A percentile compares a stretch with the other conserved stretches of the same genome.
Evolutionary conservation across 1,284 basidiomycete species (phyloP).

Genomic region (Microbotryomycetes sp.): DNA sequence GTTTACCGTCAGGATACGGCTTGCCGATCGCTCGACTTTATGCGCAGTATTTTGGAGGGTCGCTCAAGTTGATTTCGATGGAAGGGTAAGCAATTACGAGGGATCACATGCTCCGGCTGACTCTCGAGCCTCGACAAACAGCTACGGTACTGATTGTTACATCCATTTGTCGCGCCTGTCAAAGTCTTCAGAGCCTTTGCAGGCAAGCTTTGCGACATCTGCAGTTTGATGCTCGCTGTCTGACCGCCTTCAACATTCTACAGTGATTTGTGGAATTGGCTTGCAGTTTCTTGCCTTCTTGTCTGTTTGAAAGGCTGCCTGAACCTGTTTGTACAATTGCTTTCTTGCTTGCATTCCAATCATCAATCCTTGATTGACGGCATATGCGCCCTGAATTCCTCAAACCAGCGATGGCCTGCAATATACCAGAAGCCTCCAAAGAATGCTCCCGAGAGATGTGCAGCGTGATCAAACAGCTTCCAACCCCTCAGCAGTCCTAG

Average conservation of each 20-base stretch:
- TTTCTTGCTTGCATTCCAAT: no score
- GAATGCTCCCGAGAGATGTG: slow-evolving; percentile 31
- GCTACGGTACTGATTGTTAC: slow-evolving; percentile 31
- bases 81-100: no score
- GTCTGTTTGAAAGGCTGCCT: no score
- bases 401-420: not conserved
- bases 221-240: no score
- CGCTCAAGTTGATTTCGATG: slow-evolving; percentile 94
- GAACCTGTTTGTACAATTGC: no score
- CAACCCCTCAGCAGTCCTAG: slow-evolving; percentile 32
- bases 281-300: no score
- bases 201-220: no score
- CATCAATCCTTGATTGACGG: no score
- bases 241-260: no score
- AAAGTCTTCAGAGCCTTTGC: slow-evolving; percentile 26
- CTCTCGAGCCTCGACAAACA: not conserved
- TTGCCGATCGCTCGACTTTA: slow-evolving; percentile 65
- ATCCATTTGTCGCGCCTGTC: slow-evolving; percentile 26
- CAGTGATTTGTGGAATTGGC: no score
- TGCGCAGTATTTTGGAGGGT: slow-evolving; percentile 93
- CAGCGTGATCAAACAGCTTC: slow-evolving; percentile 34
- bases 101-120: no score
- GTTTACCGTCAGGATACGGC: slow-evolving; percentile 53
- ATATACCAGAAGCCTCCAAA: slow-evolving; percentile 11
- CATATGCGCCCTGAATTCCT: not conserved